These are phyloP conservation scores for Bacterosira constricta DNA, from an alignment of 108 stramenopile genomes.

Conservation along the genomic window DNA sequence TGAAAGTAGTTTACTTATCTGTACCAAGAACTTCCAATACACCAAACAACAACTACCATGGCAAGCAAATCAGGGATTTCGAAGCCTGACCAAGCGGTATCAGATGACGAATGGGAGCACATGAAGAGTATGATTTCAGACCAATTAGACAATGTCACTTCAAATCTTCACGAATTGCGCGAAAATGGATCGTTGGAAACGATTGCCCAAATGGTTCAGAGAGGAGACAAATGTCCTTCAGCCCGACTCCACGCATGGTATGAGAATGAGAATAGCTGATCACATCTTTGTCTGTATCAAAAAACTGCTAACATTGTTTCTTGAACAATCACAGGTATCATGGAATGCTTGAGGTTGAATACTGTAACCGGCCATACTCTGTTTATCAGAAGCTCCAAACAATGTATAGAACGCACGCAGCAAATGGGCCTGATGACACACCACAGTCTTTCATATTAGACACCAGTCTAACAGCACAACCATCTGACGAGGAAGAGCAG, in stretches of 20 bases:
- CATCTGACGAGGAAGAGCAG: slow-evolving; percentile 14
- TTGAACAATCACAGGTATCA: not conserved
- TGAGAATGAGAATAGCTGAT: too few relatives aligned
- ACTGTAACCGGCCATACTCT: not conserved
- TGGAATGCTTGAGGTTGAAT: slow-evolving; percentile 40
- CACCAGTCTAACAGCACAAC: slow-evolving; percentile 17
- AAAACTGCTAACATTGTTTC: not conserved
- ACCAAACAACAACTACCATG: too few relatives aligned
- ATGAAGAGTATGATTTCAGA: slow-evolving; percentile 43
- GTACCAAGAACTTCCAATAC: too few relatives aligned
- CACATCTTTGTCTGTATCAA: too few relatives aligned
- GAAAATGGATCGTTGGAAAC: slow-evolving; percentile 24
- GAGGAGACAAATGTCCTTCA: slow-evolving; percentile 25
- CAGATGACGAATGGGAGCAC: slow-evolving; percentile 35
- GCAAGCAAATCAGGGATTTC: not conserved
- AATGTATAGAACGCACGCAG: slow-evolving; percentile 25
- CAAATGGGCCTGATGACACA: not conserved
- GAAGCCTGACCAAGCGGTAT: not conserved
- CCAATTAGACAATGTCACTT: slow-evolving; percentile 28
- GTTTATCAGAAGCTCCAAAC: slow-evolving; percentile 25
- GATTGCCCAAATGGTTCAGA: slow-evolving; percentile 30
- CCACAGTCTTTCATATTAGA: slow-evolving; percentile 31
- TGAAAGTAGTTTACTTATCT: too few relatives aligned
- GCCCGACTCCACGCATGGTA: slow-evolving; percentile 33
- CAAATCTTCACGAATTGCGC: slow-evolving; percentile 20